Evolutionary conservation across 2,329 filamentous ascomycete species (phyloP).

Genomic region (Epichloe coenophiala): DNA sequence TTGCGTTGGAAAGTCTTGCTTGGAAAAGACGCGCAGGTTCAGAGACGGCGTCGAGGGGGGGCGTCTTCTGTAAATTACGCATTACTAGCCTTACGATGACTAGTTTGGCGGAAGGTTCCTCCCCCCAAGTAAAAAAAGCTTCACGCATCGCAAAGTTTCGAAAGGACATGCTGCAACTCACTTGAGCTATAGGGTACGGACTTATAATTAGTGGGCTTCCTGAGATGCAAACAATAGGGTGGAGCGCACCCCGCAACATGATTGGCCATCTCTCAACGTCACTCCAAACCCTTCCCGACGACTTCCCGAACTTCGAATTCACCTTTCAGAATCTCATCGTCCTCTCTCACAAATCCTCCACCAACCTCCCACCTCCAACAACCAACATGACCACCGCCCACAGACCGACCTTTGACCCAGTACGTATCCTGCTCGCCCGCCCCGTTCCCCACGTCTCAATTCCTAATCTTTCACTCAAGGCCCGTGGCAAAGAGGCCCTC

Average conservation of each 20-base stretch:
- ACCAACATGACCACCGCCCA: constrained; percentile 50
- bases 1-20: no score
- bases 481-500: constrained; percentile 85
- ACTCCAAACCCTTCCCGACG: neutral
- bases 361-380: constrained; percentile 2
- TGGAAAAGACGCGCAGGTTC: neutral
- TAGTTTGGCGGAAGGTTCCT: no score
- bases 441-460: neutral
- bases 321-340: constrained; percentile 1
- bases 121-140: no score
- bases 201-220: neutral
- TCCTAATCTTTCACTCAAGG: constrained; percentile 35
- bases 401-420: constrained; percentile 92
- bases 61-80: neutral
- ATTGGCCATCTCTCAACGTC: neutral
- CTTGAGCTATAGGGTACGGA: no score
- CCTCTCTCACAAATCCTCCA: neutral
- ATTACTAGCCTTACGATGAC: neutral
- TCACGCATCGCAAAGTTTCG: no score
- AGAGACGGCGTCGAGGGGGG: neutral
- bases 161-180: no score
- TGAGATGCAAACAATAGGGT: neutral
- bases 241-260: neutral
- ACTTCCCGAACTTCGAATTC: neutral
- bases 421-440: constrained; percentile 26